Evolutionary conservation across 2,329 filamentous ascomycete genomes (phyloP).

Genomic region (Bipolaris sorokiniana): DNA sequence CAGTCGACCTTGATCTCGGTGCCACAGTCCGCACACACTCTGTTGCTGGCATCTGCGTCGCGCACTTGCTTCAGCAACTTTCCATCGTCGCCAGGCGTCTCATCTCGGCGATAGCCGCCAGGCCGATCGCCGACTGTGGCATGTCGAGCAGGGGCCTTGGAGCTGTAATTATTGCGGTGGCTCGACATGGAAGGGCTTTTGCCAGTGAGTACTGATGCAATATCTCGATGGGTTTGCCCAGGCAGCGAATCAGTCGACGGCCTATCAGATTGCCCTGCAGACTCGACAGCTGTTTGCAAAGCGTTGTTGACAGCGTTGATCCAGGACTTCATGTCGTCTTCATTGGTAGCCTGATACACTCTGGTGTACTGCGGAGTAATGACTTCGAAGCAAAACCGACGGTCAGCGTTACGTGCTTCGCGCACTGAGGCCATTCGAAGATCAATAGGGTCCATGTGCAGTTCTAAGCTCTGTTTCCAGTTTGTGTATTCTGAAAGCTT

Average conservation of each 20-base stretch:
- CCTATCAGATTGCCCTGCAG: slow-evolving; percentile 63
- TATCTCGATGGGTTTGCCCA: slow-evolving; percentile 75
- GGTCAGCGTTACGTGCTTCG: slow-evolving; percentile 91
- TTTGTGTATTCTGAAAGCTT: slow-evolving; percentile 98
- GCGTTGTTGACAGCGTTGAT: slow-evolving; percentile 97
- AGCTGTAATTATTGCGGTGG: slow-evolving; percentile 57
- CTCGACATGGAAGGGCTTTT: slow-evolving; percentile 79
- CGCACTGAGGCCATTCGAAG: slow-evolving; percentile 95
- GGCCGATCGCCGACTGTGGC: slow-evolving; percentile 92
- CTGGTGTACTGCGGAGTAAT: slow-evolving; percentile 96
- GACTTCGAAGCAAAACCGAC: slow-evolving; percentile 96
- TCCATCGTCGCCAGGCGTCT: slow-evolving; percentile 79
- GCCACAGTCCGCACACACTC: slow-evolving; percentile 91
- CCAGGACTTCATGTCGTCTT: slow-evolving; percentile 98
- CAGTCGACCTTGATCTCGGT: slow-evolving; percentile 94
- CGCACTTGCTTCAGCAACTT: slow-evolving; percentile 86
- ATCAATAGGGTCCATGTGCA: slow-evolving; percentile 98
- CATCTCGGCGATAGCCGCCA: slow-evolving; percentile 68
- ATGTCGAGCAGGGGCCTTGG: slow-evolving; percentile 74
- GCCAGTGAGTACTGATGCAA: slow-evolving; percentile 89
- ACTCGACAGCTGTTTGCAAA: slow-evolving; percentile 91
- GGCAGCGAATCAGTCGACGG: slow-evolving; percentile 59
- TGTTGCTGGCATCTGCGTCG: slow-evolving; percentile 90
- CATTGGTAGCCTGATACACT: slow-evolving; percentile 96
- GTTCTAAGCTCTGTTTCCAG: slow-evolving; percentile 95